A percentile compares a stretch with the other conserved stretches of the same genome.
These are phyloP conservation scores for Ceratobasidium sp. DNA, from an alignment of 1,284 basidiomycete species.

Conservation along the genomic window DNA sequence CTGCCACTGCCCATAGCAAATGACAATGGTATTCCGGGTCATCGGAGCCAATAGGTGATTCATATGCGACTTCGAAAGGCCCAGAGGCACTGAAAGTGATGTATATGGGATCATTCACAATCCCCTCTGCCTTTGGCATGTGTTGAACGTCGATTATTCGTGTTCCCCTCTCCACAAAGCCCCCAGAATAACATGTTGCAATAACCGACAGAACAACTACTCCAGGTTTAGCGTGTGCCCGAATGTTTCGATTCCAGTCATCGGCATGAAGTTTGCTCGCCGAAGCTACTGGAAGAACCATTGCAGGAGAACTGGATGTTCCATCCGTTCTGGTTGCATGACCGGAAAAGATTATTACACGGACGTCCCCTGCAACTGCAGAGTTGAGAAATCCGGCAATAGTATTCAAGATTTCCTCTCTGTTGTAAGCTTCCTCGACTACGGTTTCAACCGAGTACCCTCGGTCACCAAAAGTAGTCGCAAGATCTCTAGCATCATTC, in stretches of 20 bases:
- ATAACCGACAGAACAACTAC: conserved; percentile 29
- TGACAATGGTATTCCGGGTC: not conserved
- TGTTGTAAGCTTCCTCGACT: not conserved
- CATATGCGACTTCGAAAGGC: not conserved
- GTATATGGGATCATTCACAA: not conserved
- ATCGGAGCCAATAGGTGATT: not conserved
- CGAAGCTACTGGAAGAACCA: not conserved
- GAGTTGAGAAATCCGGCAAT: conserved; percentile 14
- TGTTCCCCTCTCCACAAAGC: conserved; percentile 8
- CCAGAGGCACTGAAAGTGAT: conserved; percentile 1
- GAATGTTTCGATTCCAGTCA: conserved; percentile 9
- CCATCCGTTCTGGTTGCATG: not conserved
- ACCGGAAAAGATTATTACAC: conserved; percentile 30
- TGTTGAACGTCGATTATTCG: conserved; percentile 2
- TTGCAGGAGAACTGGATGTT: not conserved
- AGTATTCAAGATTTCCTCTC: not conserved
- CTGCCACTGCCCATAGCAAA: conserved; percentile 22
- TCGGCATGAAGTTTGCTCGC: not conserved
- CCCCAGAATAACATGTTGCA: conserved; percentile 28
- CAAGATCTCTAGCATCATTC: conserved; percentile 14
- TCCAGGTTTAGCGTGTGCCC: conserved; percentile 5
- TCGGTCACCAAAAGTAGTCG: conserved; percentile 10
- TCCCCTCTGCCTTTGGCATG: no score
- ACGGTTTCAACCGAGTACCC: conserved; percentile 16
- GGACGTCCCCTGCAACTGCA: conserved; percentile 24